Percentiles rank a stretch among this genome's conserved stretches.
Conservation (phyloP, 352 stramenopile genomes). For the Phytopythium oedochilum region DNA sequence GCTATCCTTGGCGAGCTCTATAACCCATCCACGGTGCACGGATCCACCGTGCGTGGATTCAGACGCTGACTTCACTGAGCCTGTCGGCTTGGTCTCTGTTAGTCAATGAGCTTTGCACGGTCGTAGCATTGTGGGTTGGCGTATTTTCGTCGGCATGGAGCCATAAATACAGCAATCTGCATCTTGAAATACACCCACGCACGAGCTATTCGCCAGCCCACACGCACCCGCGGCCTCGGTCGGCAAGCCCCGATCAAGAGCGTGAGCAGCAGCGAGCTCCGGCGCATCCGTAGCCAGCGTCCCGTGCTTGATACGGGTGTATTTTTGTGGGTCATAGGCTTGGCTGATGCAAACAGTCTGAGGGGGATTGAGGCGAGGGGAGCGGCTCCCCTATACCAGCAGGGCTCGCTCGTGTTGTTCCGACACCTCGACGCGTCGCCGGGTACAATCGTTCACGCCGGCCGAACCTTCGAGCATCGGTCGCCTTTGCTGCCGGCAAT, state of each 20-base stretch:
- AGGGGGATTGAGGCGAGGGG: not conserved
- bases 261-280: not conserved
- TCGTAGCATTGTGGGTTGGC: no score
- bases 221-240: not conserved
- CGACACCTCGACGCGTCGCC: not conserved
- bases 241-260: not conserved
- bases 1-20: not conserved
- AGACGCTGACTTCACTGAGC: no score
- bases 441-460: not conserved
- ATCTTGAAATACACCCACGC: not conserved
- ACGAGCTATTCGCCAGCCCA: no score
- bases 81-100: no score
- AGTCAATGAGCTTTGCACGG: no score
- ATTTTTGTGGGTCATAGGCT: conserved; percentile 1
- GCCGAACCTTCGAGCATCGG: not conserved
- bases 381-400: conserved; percentile 2
- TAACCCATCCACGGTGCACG: not conserved
- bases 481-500: not conserved
- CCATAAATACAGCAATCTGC: not conserved
- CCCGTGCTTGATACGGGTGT: not conserved
- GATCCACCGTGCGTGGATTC: no score
- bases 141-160: not conserved
- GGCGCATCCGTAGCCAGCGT: conserved; percentile 1
- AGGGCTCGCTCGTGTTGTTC: not conserved
- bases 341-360: no score